Base-by-base conservation (phyloP, 2,329 filamentous ascomycete genomes). In the Zymoseptoria passerinii region DNA sequence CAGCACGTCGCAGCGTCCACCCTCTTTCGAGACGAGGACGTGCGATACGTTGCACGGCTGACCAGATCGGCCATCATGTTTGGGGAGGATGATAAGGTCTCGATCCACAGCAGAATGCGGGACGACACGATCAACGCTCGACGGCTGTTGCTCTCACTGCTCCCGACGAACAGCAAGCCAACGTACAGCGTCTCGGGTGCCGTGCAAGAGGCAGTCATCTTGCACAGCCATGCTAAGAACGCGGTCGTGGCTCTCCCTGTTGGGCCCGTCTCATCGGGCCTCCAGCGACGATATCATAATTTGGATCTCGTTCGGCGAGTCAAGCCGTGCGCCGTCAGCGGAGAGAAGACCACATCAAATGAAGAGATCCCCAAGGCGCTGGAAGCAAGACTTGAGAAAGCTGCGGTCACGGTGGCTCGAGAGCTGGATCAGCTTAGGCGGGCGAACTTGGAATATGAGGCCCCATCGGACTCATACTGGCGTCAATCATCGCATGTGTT, bases 71-170 rank as follows among this genome's bases (percentile, higher is more conserved):
- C 63, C 8, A 58, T 66, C 23, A 58, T 61, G 8, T 48, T 52
- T 10, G 29, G 28, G 10, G 52, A 48, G 4, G 44, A 29, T 10
- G 56, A 53, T 8, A 20, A 53, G 1, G 29, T 62, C 5, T 50
- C 51, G 28, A 58, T 62, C 20, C 60, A 62, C 53, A 58, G 59
- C 48, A 50, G 48, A 23, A 60, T 51, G 18, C 40, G 28, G 16
- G 35, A 48, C 13, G 60, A 58, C 40, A 48, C 40, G 19, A 58
- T 56, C 40, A 56, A 64, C 60, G 50, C 68, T 63, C 19, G 68
- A 52, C 9, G 70, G 65, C 19, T 23, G 65, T 61, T 35, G 63
- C 64, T 56, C 64, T 58, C 48, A 66, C 58, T 53, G 58, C 61
- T 35, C 66, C 65, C 50, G 64, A 63, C 8, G 61, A 57, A 27